Conservation (phyloP, 2,329 filamentous ascomycete species). For the Pestalotiopsis sp. region DNA sequence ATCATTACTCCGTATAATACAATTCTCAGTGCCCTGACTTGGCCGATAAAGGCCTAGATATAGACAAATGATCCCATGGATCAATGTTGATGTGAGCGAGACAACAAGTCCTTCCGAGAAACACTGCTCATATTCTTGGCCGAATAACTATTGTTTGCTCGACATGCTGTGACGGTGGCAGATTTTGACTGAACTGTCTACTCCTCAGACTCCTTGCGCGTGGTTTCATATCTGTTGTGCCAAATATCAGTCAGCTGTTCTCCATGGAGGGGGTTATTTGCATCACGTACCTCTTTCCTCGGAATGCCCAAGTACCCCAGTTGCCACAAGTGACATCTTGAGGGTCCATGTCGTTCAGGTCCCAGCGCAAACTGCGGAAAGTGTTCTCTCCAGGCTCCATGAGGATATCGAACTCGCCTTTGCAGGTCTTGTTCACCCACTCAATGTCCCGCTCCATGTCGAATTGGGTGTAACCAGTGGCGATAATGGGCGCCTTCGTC, state of each 20-base stretch:
- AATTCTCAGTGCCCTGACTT: neutral
- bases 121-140: neutral
- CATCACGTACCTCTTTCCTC: slow-evolving; percentile 82
- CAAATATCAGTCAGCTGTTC: slow-evolving; percentile 32
- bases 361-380: slow-evolving; percentile 94
- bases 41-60: neutral
- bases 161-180: neutral
- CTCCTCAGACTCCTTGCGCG: slow-evolving; percentile 48
- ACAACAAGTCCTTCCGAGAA: neutral
- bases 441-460: slow-evolving; percentile 93
- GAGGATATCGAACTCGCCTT: slow-evolving; percentile 89
- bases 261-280: slow-evolving; percentile 1
- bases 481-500: slow-evolving; percentile 93
- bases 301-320: slow-evolving; percentile 96
- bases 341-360: slow-evolving; percentile 92
- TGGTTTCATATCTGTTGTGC: slow-evolving; percentile 62
- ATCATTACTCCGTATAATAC: neutral
- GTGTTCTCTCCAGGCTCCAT: slow-evolving; percentile 91
- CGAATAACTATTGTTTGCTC: neutral
- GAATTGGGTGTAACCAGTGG: slow-evolving; percentile 93
- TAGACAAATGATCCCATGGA: neutral
- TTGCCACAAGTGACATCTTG: slow-evolving; percentile 95
- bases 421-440: slow-evolving; percentile 84
- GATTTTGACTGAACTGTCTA: neutral
- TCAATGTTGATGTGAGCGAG: neutral